phyloP scores from a whole-genome alignment of 2,329 filamentous ascomycete species.

The Laburnicola sp. region DNA sequence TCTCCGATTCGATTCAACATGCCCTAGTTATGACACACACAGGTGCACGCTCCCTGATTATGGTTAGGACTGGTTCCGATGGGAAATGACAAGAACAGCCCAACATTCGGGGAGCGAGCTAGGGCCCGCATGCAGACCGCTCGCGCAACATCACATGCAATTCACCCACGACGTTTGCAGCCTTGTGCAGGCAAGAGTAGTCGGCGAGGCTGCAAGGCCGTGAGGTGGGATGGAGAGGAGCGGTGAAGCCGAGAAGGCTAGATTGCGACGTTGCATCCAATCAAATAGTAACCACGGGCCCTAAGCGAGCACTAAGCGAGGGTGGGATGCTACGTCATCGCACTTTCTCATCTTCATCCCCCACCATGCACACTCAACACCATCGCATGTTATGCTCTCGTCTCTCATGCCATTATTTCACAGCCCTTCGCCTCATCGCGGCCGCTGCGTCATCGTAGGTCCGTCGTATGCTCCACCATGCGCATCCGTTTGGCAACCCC shows the following conservation, averaged over 20 bases:
- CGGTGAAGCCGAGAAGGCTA: slow-evolving; percentile 4
- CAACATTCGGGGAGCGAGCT: slow-evolving; percentile 3
- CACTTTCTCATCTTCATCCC: too few relatives aligned
- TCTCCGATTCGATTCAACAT: slow-evolving; percentile 23
- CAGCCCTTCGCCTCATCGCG: neutral
- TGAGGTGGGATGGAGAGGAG: neutral
- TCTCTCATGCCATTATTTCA: too few relatives aligned
- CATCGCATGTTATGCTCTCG: too few relatives aligned
- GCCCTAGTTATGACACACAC: too few relatives aligned
- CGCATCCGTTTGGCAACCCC: neutral
- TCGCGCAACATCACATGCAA: neutral
- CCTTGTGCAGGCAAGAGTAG: neutral
- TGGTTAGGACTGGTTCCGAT: too few relatives aligned
- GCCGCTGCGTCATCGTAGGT: neutral
- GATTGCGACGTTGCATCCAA: slow-evolving; percentile 8
- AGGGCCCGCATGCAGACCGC: slow-evolving; percentile 5
- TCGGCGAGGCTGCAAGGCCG: slow-evolving; percentile 4
- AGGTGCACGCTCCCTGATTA: too few relatives aligned
- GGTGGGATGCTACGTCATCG: neutral
- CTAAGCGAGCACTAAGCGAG: too few relatives aligned
- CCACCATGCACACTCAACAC: too few relatives aligned
- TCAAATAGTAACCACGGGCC: neutral
- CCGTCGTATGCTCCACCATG: neutral
- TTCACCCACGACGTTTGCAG: neutral
- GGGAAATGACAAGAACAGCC: too few relatives aligned